phyloP scores from a whole-genome alignment of 805 yeast genomes.

The Metschnikowia cubensis region DNA sequence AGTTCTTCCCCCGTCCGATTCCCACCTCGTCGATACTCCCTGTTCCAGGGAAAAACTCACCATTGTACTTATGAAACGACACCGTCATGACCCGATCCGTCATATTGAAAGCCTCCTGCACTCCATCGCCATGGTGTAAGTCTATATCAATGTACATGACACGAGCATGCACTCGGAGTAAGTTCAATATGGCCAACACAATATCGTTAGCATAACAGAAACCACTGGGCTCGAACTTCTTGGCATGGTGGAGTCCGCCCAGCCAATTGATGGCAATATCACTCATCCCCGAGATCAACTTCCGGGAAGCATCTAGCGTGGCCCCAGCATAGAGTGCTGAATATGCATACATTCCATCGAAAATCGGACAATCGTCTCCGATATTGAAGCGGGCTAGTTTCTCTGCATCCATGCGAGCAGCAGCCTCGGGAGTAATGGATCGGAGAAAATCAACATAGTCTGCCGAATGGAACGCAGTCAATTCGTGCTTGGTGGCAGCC shows the following conservation, averaged over 20 bases:
- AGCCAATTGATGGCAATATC: constrained; percentile 96
- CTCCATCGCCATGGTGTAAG: constrained; percentile 97
- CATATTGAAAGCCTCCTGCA: constrained; percentile 92
- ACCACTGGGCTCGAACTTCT: constrained; percentile 90
- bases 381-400: constrained; percentile 71
- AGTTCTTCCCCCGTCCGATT: constrained; percentile 82
- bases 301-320: constrained; percentile 86
- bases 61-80: constrained; percentile 88
- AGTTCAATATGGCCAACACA: constrained; percentile 79
- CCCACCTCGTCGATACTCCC: constrained; percentile 91
- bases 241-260: constrained; percentile 96
- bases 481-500: constrained; percentile 75
- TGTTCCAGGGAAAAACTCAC: constrained; percentile 96
- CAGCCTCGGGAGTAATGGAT: constrained; percentile 71
- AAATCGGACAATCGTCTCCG: constrained; percentile 92
- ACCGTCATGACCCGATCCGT: constrained; percentile 97
- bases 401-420: constrained; percentile 52
- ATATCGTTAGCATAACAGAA: constrained; percentile 95
- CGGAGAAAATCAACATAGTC: constrained; percentile 80
- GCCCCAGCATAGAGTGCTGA: constrained; percentile 90
- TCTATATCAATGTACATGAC: constrained; percentile 93
- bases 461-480: constrained; percentile 77
- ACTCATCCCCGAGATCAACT: constrained; percentile 78
- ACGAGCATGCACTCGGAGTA: constrained; percentile 84
- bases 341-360: constrained; percentile 92